Percentiles rank a stretch among this genome's conserved stretches.
These are phyloP conservation scores for Scedosporium apiospermum DNA, from an alignment of 2,329 filamentous ascomycete species.

Conservation along the genomic window DNA sequence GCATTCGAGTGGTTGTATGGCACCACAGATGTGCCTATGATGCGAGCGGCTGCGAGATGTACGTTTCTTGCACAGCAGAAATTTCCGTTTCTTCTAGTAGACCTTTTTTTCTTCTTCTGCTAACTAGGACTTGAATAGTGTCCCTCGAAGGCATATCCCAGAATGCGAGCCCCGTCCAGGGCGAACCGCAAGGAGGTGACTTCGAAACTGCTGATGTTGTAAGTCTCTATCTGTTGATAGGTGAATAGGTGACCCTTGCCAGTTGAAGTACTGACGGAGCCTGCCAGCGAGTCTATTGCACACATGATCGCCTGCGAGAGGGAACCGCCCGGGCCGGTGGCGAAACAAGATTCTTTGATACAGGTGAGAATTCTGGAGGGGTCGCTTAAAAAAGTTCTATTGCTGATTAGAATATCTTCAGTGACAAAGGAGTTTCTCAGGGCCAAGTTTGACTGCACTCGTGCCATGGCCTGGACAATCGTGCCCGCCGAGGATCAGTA, in stretches of 20 bases:
- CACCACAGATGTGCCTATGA: neutral
- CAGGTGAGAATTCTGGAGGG: neutral
- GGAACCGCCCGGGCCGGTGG: neutral
- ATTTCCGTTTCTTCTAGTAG: neutral
- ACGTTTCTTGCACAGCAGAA: neutral
- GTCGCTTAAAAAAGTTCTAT: neutral
- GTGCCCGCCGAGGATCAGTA: neutral
- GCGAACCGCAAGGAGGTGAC: neutral
- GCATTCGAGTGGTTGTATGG: neutral
- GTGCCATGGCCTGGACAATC: conserved; percentile 5
- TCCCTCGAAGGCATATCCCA: too few relatives aligned
- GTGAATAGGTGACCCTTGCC: neutral
- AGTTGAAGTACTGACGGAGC: neutral
- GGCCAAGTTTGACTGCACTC: conserved; percentile 5
- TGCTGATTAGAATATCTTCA: neutral
- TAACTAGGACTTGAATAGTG: neutral
- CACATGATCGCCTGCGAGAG: conserved; percentile 1
- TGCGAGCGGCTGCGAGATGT: neutral
- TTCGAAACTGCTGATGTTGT: neutral
- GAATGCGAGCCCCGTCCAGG: too few relatives aligned
- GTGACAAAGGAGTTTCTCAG: conserved; percentile 1
- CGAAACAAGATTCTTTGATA: neutral
- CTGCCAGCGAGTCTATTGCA: conserved; percentile 1
- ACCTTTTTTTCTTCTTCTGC: neutral
- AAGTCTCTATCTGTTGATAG: neutral